Evolutionary conservation across 2,329 filamentous ascomycete species (phyloP).

Genomic region (Beauveria pseudobassiana): DNA sequence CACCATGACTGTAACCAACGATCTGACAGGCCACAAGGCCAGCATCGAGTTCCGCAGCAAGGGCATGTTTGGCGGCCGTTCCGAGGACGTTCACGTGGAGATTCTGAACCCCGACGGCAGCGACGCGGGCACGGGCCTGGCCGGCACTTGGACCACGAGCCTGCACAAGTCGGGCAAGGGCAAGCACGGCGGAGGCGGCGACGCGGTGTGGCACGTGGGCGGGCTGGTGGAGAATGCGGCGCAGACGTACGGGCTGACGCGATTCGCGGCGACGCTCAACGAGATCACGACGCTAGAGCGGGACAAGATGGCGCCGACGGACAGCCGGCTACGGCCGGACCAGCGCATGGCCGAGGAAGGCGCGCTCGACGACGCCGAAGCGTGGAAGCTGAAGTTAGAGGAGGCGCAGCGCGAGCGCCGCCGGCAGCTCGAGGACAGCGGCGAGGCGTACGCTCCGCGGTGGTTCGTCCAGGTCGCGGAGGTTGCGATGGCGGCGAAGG

Average conservation of each 20-base stretch:
- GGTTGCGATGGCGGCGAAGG: constrained; percentile 42
- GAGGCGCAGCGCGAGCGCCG: constrained; percentile 74
- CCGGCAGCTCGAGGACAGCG: constrained; percentile 65
- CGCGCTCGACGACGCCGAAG: constrained; percentile 75
- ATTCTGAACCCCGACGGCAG: constrained; percentile 60
- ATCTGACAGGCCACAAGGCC: constrained; percentile 75
- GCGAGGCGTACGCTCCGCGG: constrained; percentile 63
- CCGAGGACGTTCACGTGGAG: constrained; percentile 80
- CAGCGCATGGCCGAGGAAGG: constrained; percentile 79
- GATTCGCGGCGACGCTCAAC: constrained; percentile 80
- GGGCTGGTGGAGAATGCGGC: constrained; percentile 69
- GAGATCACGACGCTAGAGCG: constrained; percentile 78
- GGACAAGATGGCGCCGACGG: constrained; percentile 68
- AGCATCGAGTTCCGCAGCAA: constrained; percentile 88
- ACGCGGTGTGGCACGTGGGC: constrained; percentile 73
- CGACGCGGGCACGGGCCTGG: constrained; percentile 58
- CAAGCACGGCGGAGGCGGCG: constrained; percentile 40
- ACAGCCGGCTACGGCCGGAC: constrained; percentile 77
- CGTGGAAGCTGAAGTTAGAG: constrained; percentile 73
- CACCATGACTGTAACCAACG: constrained; percentile 78
- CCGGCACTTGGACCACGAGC: constrained; percentile 77
- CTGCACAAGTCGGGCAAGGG: constrained; percentile 61
- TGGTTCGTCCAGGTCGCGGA: constrained; percentile 74
- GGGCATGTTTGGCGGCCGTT: constrained; percentile 93
- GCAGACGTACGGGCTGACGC: constrained; percentile 80